These are phyloP conservation scores for Psidium guajava DNA, from an alignment of 345 rosid species.

Conservation along the genomic window DNA sequence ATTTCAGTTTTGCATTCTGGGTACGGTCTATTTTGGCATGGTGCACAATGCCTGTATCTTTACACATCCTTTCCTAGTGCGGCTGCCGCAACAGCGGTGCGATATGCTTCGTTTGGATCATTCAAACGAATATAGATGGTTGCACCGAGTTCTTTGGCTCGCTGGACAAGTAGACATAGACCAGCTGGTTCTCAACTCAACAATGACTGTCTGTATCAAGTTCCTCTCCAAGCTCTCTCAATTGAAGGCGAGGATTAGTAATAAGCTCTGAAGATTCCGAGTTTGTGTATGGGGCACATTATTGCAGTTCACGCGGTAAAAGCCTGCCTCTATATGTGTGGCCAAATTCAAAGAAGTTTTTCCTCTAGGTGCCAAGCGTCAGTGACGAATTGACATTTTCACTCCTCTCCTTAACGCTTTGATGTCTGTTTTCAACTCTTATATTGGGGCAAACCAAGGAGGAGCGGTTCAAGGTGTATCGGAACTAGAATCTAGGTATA, in stretches of 20 bases:
- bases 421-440: not conserved
- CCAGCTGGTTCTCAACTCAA: not conserved
- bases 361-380: not conserved
- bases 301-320: not conserved
- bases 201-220: not conserved
- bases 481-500: not conserved
- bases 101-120: not conserved
- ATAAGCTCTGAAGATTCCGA: not conserved
- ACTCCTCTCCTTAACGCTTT: not conserved
- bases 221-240: not conserved
- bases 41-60: not conserved
- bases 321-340: not conserved
- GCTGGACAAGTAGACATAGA: not conserved
- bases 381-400: not conserved
- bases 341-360: not conserved
- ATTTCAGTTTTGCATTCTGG: not conserved
- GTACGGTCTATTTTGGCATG: not conserved
- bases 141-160: not conserved
- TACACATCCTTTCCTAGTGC: not conserved
- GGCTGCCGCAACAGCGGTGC: not conserved
- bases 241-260: not conserved
- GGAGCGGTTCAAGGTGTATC: not conserved
- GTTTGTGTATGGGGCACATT: not conserved
- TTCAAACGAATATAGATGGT: not conserved
- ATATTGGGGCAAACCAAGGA: not conserved